Evolutionary conservation across 768 basidiomycete species (phyloP), one percentile per base, ranked within the genome.

Genomic region (Lentinula detonsa): DNA sequence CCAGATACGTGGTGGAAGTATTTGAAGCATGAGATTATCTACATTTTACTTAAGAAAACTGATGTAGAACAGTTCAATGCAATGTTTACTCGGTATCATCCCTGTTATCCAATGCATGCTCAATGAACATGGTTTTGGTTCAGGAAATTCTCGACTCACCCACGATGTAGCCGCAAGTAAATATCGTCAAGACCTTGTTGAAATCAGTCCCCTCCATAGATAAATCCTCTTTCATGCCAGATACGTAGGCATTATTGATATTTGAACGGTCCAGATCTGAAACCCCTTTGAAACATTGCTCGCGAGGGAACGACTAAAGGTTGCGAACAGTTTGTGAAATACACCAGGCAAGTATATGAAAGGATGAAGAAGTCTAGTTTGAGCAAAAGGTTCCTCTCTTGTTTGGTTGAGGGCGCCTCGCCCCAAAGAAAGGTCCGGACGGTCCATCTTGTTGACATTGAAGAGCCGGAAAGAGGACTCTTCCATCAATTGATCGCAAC

Each of bases 141-240:
- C 33, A 18, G 37, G n/a, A 9, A 15, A 39, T 49, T 43, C 8
- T 34, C 4, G 18, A 59, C 57, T 59, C 46, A 37, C 57, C 57
- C 43, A 90, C 71, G 61, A 88, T 85, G 68, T 91, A 90, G 2
- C 88, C 88, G 65, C 86, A 89, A 5, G 86, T 87, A 64, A 88
- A 89, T 50, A 86, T 78, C 8, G 85, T 85, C 68, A 85, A 86
- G 62, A 90, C 81, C 78, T 85, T 80, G 66, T 90, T 88, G 67
- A 83, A 82, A 51, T 90, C 77, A 43, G 79, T 85, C 42, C 86
- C 86, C 46, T 75, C 69, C 85, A 89, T 86, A 60, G 78, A 65
- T 40, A 90, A 76, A 21, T 87, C 87, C 70, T 90, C 85, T 63
- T 80, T 85, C 87, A 91, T 88, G 5, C 88, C 88, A 4, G 86